Evolutionary conservation across 164 flowering plant species (phyloP), one percentile per base, ranked within the genome.

Genomic region (Saururus chinensis): DNA sequence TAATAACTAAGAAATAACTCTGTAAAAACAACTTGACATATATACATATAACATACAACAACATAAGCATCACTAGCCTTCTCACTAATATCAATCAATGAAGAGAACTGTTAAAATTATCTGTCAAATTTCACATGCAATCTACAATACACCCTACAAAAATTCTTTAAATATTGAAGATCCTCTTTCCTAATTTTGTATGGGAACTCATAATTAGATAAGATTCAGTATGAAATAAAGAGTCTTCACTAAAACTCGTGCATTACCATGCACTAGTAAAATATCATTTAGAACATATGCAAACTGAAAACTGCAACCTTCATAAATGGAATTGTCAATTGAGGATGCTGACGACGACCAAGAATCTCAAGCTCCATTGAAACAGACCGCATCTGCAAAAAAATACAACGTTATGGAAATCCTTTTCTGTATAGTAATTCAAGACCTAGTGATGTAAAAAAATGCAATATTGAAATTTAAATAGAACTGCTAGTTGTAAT

Each of bases 301-400:
- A 45, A 49, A 22, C n/a, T 12, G 22, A 2, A 66, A 65, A 60
- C 40, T 21, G 54, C 61, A 42, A 93, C 99, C 96, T 90, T 93
- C 58, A 93, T 63, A 64, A 93, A 88, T 23, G 95, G 81, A 65
- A 85, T 51, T 40, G 95, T 90, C 61, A 90, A 73, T 64, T 82
- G 72, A 24, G 97, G 97, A 66, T 90, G 99, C 45, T 80, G 89
- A 78, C 81, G 86, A 68, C 99, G 78, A 63, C 95, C 91, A 79
- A 93, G 87, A 72, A 93, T 84, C 71, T 93, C 96, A 53, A 93
- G 90, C 70, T 90, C 97, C 77, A 70, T 42, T 19, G 95, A 85
- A 65, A 88, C 89, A 68, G 84, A 73, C 51, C 81, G 85, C 91
- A 93, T 82, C 99, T 93, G 81, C 48, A 45, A 58, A 49, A 21